phyloP scores from a whole-genome alignment of 768 basidiomycete genomes.

The Galerina marginata region DNA sequence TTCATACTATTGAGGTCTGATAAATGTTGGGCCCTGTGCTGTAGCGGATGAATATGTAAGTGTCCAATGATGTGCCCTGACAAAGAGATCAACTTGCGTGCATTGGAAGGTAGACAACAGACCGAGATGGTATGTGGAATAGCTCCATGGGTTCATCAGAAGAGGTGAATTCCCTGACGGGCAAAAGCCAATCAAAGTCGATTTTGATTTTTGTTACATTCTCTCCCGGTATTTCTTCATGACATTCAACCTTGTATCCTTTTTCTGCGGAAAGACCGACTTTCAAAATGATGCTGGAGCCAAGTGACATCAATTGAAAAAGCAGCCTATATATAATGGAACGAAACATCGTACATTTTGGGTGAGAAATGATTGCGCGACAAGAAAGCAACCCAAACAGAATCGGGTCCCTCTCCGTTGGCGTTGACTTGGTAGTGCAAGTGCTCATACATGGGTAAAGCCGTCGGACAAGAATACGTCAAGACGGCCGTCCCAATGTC shows the following conservation, averaged over 20 bases:
- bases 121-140: slow-evolving; percentile 28
- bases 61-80: not conserved
- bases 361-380: slow-evolving; percentile 4
- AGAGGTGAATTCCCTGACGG: slow-evolving; percentile 25
- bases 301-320: not conserved
- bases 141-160: slow-evolving; percentile 26
- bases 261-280: slow-evolving; percentile 14
- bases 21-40: slow-evolving; percentile 16
- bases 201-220: slow-evolving; percentile 23
- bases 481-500: slow-evolving; percentile 22
- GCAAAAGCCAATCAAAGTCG: slow-evolving; percentile 27
- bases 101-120: slow-evolving; percentile 22
- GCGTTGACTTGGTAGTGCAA: slow-evolving; percentile 26
- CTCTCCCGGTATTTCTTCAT: slow-evolving; percentile 20
- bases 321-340: not conserved
- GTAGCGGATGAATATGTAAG: not conserved
- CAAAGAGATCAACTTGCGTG: slow-evolving; percentile 21
- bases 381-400: slow-evolving; percentile 31
- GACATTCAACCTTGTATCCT: slow-evolving; percentile 17
- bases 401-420: slow-evolving; percentile 22
- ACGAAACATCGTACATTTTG: slow-evolving; percentile 19
- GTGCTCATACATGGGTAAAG: slow-evolving; percentile 21
- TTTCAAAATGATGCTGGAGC: slow-evolving; percentile 23
- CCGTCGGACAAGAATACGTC: slow-evolving; percentile 23
- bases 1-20: slow-evolving; percentile 25